These are phyloP conservation scores for Blastobotrys terrestris DNA, from an alignment of 805 yeast genomes.

Conservation along the genomic window DNA sequence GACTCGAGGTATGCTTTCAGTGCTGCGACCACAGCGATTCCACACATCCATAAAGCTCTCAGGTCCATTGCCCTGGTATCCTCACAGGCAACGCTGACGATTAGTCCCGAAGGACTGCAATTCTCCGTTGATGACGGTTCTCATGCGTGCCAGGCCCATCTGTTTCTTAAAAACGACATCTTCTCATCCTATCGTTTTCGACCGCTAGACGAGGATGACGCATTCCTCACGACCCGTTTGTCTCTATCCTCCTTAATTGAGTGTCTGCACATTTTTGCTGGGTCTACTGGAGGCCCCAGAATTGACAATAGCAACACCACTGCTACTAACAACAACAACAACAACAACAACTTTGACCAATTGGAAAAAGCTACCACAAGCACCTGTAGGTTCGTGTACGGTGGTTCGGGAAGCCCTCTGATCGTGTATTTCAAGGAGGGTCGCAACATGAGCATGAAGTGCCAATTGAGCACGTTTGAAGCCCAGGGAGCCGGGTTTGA, in stretches of 20 bases:
- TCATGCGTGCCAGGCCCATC: conserved; percentile 21
- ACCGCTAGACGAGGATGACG: conserved; percentile 3
- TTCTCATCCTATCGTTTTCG: conserved; percentile 19
- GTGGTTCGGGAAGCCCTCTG: conserved; percentile 48
- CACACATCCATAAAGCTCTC: conserved; percentile 43
- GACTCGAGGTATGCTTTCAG: conserved; percentile 25
- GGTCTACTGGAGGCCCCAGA: not conserved
- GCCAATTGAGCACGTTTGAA: conserved; percentile 46
- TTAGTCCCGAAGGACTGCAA: conserved; percentile 46
- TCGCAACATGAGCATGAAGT: conserved; percentile 45
- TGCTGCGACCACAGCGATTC: conserved; percentile 42
- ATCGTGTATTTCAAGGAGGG: conserved; percentile 50
- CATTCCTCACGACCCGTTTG: conserved; percentile 12
- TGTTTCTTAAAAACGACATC: conserved; percentile 16
- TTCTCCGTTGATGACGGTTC: conserved; percentile 37
- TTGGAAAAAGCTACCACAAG: conserved; percentile 10
- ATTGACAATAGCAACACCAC: not conserved
- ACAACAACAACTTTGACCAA: not conserved
- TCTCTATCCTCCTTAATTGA: conserved; percentile 19
- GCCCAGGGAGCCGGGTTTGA: conserved; percentile 30
- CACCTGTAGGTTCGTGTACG: conserved; percentile 38
- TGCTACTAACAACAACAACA: not conserved
- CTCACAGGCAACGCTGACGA: conserved; percentile 35
- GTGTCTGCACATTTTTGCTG: conserved; percentile 24
- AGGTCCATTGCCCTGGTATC: conserved; percentile 39